Evolutionary conservation across 805 yeast genomes (phyloP).

Genomic region (Isabelozyma rhagii): DNA sequence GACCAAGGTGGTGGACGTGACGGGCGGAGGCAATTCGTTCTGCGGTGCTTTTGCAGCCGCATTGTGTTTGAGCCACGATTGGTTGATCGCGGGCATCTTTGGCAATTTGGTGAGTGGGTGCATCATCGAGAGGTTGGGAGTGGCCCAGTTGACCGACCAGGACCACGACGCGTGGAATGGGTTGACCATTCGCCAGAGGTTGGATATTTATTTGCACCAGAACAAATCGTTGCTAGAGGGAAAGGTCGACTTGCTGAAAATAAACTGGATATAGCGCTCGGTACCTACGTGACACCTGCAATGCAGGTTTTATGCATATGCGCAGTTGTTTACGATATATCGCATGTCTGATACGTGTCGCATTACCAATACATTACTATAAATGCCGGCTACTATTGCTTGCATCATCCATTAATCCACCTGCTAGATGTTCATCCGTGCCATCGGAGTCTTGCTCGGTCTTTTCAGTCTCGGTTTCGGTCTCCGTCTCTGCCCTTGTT

Average conservation of each 20-base stretch:
- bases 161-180: slow-evolving; percentile 63
- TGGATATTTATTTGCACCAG: slow-evolving; percentile 35
- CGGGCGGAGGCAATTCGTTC: slow-evolving; percentile 45
- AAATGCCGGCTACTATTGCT: too few species aligned
- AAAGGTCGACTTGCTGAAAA: not conserved
- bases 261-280: too few species aligned
- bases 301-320: too few species aligned
- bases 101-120: slow-evolving; percentile 80
- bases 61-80: slow-evolving; percentile 45
- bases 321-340: too few species aligned
- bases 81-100: slow-evolving; percentile 54
- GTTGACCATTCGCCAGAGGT: slow-evolving; percentile 37
- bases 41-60: slow-evolving; percentile 53
- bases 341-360: too few species aligned
- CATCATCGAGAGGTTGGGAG: slow-evolving; percentile 77
- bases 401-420: too few species aligned
- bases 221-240: slow-evolving; percentile 1
- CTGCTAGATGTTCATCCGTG: too few species aligned
- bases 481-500: not conserved
- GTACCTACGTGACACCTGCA: too few species aligned
- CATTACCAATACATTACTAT: too few species aligned
- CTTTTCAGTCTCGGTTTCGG: too few species aligned
- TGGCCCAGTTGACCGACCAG: slow-evolving; percentile 43
- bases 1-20: slow-evolving; percentile 35
- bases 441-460: too few species aligned